Conservation (phyloP, 2,329 filamentous ascomycete species). For the Pseudocercospora macadamiae region DNA sequence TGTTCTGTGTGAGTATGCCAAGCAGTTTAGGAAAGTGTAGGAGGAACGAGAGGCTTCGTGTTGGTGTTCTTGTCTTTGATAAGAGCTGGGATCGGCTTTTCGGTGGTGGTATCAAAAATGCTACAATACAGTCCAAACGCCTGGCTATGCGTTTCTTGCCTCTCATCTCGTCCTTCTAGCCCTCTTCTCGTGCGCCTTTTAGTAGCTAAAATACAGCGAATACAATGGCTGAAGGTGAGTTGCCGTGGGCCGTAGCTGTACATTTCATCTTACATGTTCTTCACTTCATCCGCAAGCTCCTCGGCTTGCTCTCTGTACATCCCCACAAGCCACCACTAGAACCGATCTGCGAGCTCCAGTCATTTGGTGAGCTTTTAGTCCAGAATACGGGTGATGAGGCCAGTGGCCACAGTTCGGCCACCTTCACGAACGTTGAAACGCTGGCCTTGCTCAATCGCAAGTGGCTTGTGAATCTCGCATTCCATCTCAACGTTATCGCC, state of each 20-base stretch:
- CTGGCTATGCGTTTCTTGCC: constrained; percentile 4
- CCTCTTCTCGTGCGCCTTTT: neutral
- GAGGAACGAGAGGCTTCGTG: neutral
- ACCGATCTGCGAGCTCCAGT: neutral
- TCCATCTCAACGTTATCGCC: constrained; percentile 99
- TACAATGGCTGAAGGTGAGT: constrained; percentile 7
- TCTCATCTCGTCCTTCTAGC: neutral
- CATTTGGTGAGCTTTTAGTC: constrained; percentile 31
- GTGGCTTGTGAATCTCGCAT: constrained; percentile 78
- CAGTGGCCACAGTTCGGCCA: constrained; percentile 62
- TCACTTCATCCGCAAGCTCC: neutral
- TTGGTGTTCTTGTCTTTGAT: neutral
- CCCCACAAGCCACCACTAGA: neutral
- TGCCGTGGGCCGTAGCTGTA: constrained; percentile 18
- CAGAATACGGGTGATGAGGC: constrained; percentile 44
- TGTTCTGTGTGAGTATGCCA: constrained; percentile 55
- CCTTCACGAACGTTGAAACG: constrained; percentile 99
- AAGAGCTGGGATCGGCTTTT: constrained; percentile 7
- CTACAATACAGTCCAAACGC: constrained; percentile 7
- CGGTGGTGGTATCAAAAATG: neutral
- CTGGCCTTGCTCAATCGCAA: constrained; percentile 88
- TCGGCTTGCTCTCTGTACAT: neutral
- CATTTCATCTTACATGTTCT: constrained; percentile 19
- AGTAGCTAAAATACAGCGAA: constrained; percentile 7
- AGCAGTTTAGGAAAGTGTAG: neutral